Base-by-base conservation (phyloP, 768 basidiomycete species). In the Vararia minispora region DNA sequence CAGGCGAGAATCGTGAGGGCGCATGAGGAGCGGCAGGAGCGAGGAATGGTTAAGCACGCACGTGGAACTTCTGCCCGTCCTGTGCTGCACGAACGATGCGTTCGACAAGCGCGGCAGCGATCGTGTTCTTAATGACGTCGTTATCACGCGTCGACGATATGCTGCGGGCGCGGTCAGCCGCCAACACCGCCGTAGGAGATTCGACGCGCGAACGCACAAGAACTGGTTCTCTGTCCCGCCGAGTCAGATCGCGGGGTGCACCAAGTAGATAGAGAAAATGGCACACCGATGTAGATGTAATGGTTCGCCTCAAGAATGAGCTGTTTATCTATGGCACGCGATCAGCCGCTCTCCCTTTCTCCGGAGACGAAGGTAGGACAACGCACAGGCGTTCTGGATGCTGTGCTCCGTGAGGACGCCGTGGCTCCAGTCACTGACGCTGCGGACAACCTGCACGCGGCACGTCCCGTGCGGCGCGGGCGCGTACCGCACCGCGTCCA, bases 391-490 rank as follows among this genome's bases (percentile, higher is more conserved):
- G 49, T 89, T 83, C 60, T 95, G 92, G 43, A 98, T 89, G 57
- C 86, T 90, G 42, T 76, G 73, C 58, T 97, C 94, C 3, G 74
- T 81, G 46, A 92, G 65, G 25, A 91, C 84, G 2, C 92, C 94
- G 50, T 90, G 87, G 51, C 80, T 85, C 94, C 94, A 99, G 59
- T 97, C 94, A 2, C 70, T 77, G 16, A 91, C 84, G 44, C 83
- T 87, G 38, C 94, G 73, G 29, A 88, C 70, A 12, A 72, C 88
- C 63, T 97, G 89, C 13, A 89, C 80, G 24, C 64, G 64, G 52
- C 79, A 81, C 6, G 65, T 67, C 2, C 71, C 71, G 22, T 69
- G 63, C 18, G 67, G 69, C 6, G 61, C 49, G 12, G 55, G 59
- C 2, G 58, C 46, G 43, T 76, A 73, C 12, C 57, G 22, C 5